These are phyloP conservation scores for Lycium barbarum DNA, from an alignment of 257 asterid genomes.

Conservation along the genomic window DNA sequence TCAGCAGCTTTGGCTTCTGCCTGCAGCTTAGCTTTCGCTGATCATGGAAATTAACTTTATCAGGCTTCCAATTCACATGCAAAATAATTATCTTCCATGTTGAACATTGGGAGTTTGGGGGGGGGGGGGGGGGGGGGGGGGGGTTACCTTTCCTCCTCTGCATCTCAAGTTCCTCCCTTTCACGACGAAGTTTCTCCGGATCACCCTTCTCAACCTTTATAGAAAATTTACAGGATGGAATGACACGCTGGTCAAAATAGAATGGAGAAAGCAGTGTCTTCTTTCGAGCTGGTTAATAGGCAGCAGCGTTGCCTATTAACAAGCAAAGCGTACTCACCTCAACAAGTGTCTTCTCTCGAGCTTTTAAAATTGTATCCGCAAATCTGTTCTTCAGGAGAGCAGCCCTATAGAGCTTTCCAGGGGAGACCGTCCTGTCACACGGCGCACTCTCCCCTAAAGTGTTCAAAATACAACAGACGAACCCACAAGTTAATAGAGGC, in stretches of 20 bases:
- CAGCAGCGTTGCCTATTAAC: background rate
- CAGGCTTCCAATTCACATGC: background rate
- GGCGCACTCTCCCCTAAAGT: slow-evolving; percentile 63
- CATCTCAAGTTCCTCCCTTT: slow-evolving; percentile 84
- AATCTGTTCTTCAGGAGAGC: slow-evolving; percentile 77
- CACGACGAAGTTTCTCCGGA: slow-evolving; percentile 81
- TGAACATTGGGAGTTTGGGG: background rate
- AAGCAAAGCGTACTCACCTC: slow-evolving; percentile 54
- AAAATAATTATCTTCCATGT: background rate
- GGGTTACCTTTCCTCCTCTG: slow-evolving; percentile 70
- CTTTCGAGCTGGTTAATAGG: too few species aligned
- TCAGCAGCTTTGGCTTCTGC: slow-evolving; percentile 97
- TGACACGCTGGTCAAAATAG: background rate
- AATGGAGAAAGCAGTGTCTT: background rate
- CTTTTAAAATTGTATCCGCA: slow-evolving; percentile 88
- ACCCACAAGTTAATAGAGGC: background rate
- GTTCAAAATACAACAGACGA: slow-evolving; percentile 12
- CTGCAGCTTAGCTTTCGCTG: slow-evolving; percentile 90
- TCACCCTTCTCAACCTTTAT: slow-evolving; percentile 72
- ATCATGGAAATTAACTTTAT: slow-evolving; percentile 19
- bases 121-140: too few species aligned
- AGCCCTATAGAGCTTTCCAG: slow-evolving; percentile 83
- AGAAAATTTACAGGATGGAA: slow-evolving; percentile 17
- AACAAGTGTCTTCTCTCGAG: slow-evolving; percentile 75
- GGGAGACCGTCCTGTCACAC: slow-evolving; percentile 70